A percentile compares a stretch with the other conserved stretches of the same genome.
phyloP scores from a whole-genome alignment of 208 protist species.

The Acanthamoeba triangularis region DNA sequence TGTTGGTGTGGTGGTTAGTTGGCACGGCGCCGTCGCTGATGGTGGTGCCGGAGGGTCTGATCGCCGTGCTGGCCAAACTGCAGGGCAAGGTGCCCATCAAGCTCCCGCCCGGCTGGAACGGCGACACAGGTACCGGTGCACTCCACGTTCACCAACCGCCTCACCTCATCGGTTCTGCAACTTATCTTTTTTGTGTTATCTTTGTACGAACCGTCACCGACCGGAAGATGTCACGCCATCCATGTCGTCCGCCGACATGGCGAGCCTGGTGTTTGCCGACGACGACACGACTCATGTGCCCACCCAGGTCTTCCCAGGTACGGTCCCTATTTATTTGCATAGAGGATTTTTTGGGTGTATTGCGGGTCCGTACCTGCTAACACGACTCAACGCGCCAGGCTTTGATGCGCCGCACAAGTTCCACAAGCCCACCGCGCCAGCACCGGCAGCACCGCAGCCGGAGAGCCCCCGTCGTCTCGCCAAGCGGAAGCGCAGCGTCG shows the following conservation, averaged over 20 bases:
- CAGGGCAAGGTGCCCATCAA: conserved; percentile 49
- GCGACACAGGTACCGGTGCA: not conserved
- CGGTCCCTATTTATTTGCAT: no score
- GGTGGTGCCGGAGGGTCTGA: no score
- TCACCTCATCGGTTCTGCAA: no score
- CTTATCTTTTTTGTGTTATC: no score
- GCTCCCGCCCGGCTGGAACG: conserved; percentile 15
- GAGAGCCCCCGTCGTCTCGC: not conserved
- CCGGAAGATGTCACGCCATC: not conserved
- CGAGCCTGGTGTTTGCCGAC: not conserved
- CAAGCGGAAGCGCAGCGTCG: not conserved
- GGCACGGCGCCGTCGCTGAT: no score
- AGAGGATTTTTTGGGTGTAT: no score
- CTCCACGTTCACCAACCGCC: no score
- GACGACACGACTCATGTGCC: conserved; percentile 5
- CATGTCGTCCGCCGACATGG: not conserved
- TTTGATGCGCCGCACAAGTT: not conserved
- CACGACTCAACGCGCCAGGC: not conserved
- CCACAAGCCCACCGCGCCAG: not conserved
- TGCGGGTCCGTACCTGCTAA: no score
- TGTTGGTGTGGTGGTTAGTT: not conserved
- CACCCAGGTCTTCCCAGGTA: conserved; percentile 39
- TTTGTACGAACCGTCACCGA: no score
- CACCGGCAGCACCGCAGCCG: not conserved
- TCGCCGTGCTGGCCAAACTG: no score